Conservation (phyloP, 179 eudicot species). For the Silene coronaria region DNA sequence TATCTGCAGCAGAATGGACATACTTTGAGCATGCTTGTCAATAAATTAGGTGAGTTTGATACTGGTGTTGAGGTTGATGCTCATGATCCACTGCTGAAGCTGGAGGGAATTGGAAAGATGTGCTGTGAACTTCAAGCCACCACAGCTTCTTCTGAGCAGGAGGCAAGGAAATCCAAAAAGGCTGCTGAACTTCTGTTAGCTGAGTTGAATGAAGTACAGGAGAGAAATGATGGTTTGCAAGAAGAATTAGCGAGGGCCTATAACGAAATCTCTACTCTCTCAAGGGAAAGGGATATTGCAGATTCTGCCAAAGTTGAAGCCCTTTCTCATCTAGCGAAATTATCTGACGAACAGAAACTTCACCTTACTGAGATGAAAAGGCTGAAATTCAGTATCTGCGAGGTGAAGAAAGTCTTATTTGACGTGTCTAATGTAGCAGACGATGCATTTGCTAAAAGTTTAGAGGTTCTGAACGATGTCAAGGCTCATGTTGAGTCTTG, state of each 20-base stretch:
- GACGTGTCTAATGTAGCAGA: conserved; percentile 34
- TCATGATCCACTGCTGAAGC: conserved; percentile 59
- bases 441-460: conserved; percentile 50
- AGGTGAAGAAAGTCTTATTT: conserved; percentile 42
- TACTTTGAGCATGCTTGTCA: conserved; percentile 47
- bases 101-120: conserved; percentile 47
- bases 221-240: conserved; percentile 79
- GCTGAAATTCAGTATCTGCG: conserved; percentile 42
- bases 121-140: conserved; percentile 49
- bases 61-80: conserved; percentile 29
- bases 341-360: conserved; percentile 53
- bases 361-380: conserved; percentile 45
- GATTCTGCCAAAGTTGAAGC: conserved; percentile 66
- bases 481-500: conserved; percentile 38
- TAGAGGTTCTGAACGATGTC: conserved; percentile 46
- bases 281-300: conserved; percentile 56
- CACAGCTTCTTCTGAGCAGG: conserved; percentile 53
- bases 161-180: conserved; percentile 66
- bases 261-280: conserved; percentile 44
- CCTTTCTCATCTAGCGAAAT: conserved; percentile 49
- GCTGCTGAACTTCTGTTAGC: conserved; percentile 85
- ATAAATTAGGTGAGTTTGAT: conserved; percentile 45
- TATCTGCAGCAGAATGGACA: conserved; percentile 46
- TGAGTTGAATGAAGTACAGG: conserved; percentile 96
- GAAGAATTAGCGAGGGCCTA: conserved; percentile 60